Percentiles rank a stretch among this genome's conserved stretches.
Conservation (phyloP, 2,329 filamentous ascomycete genomes). For the Dactylellina leptospora region DNA sequence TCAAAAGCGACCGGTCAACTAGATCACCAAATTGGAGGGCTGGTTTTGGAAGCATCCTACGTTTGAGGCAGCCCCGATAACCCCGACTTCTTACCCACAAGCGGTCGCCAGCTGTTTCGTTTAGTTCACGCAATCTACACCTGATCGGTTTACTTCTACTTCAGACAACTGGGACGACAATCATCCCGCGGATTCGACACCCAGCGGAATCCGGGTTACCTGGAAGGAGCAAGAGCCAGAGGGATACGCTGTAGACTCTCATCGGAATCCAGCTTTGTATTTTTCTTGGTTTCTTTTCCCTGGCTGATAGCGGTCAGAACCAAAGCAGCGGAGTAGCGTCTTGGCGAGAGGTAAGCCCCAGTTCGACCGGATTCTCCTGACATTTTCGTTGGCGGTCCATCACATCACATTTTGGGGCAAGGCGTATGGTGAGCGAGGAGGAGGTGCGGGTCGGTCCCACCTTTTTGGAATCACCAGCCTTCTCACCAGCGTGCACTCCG, state of each 20-base stretch:
- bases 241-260: slow-evolving; percentile 12
- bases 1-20: background rate
- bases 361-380: slow-evolving; percentile 41
- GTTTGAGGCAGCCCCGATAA: slow-evolving; percentile 35
- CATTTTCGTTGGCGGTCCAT: slow-evolving; percentile 41
- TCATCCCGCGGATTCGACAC: slow-evolving; percentile 8
- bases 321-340: background rate
- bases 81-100: no score
- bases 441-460: background rate
- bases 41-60: slow-evolving; percentile 41
- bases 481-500: no score
- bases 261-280: background rate
- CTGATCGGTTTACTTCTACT: slow-evolving; percentile 24
- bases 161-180: slow-evolving; percentile 13
- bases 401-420: slow-evolving; percentile 49
- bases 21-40: slow-evolving; percentile 35
- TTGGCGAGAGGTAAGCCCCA: slow-evolving; percentile 39
- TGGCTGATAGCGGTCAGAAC: background rate
- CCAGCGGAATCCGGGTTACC: slow-evolving; percentile 12
- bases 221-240: slow-evolving; percentile 22
- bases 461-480: slow-evolving; percentile 17
- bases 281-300: background rate
- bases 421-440: slow-evolving; percentile 6
- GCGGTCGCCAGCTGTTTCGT: no score
- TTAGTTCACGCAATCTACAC: slow-evolving; percentile 25